Conservation (phyloP, 495 filamentous ascomycete species). For the Parathielavia appendiculata region DNA sequence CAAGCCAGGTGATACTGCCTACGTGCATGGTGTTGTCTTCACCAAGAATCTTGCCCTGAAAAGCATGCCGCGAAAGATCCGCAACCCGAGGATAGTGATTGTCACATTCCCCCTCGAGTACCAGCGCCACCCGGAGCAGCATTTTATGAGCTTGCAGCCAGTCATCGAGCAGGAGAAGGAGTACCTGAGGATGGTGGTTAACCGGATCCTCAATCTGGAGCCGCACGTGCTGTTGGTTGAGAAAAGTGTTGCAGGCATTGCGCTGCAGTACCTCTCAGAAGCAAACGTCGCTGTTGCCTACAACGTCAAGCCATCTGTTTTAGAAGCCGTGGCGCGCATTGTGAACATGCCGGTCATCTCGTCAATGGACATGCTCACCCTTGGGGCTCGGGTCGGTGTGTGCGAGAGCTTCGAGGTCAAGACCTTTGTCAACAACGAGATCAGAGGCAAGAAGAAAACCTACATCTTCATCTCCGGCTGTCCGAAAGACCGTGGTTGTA, state of each 20-base stretch:
- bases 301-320: constrained; percentile 92
- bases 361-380: constrained; percentile 88
- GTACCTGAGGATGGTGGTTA: constrained; percentile 86
- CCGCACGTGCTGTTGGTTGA: constrained; percentile 85
- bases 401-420: constrained; percentile 89
- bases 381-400: constrained; percentile 71
- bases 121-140: constrained; percentile 79
- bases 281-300: constrained; percentile 87
- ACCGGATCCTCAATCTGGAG: constrained; percentile 77
- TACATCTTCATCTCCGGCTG: constrained; percentile 95
- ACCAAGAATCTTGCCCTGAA: constrained; percentile 95
- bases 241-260: constrained; percentile 84
- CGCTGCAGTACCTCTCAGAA: constrained; percentile 78
- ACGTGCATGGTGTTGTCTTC: constrained; percentile 94
- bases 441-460: constrained; percentile 74
- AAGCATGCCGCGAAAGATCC: constrained; percentile 84
- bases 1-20: constrained; percentile 81
- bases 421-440: constrained; percentile 76
- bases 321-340: constrained; percentile 89
- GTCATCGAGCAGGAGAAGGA: constrained; percentile 97
- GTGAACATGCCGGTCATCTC: constrained; percentile 87
- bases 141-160: constrained; percentile 97
- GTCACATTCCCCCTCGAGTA: constrained; percentile 96
- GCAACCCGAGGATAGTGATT: constrained; percentile 81
- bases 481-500: constrained; percentile 88